Percentiles rank a stretch among this genome's conserved stretches.
phyloP scores from a whole-genome alignment of 257 asterid genomes.

The Solanum tarapatanum region DNA sequence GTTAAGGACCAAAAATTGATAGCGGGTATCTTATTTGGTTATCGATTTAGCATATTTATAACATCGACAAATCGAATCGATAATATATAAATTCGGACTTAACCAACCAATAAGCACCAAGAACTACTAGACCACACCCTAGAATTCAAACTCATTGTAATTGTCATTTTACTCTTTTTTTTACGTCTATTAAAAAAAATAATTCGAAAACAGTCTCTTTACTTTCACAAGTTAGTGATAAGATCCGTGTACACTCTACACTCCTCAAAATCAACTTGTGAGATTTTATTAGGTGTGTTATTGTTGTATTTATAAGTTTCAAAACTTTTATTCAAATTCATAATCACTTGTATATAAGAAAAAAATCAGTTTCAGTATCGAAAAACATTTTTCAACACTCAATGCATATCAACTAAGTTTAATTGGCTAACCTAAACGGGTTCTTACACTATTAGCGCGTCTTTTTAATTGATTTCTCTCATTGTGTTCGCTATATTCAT shows the following conservation, averaged over 20 bases:
- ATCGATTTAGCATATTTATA: background rate
- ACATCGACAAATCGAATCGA: too few species aligned
- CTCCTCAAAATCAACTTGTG: background rate
- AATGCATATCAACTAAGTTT: background rate
- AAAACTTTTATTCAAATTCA: background rate
- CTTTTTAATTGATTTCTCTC: background rate
- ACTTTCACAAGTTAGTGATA: too few species aligned
- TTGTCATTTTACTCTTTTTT: background rate
- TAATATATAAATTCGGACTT: background rate
- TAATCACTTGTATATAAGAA: too few species aligned
- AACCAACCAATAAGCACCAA: background rate
- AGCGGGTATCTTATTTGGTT: too few species aligned
- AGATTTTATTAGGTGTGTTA: too few species aligned
- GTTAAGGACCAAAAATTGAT: background rate
- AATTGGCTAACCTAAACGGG: background rate
- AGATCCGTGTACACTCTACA: too few species aligned
- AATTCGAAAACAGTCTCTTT: too few species aligned
- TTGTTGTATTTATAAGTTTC: too few species aligned
- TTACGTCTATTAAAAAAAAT: too few species aligned
- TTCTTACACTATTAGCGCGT: background rate
- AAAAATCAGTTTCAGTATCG: too few species aligned
- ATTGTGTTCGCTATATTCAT: rapidly evolving
- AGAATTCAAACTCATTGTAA: too few species aligned
- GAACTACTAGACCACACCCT: background rate
- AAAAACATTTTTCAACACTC: background rate